Percentiles rank a stretch among this genome's conserved stretches.
phyloP scores from a whole-genome alignment of 371 early-diverging fungal genomes.

The Mortierella sp. region DNA sequence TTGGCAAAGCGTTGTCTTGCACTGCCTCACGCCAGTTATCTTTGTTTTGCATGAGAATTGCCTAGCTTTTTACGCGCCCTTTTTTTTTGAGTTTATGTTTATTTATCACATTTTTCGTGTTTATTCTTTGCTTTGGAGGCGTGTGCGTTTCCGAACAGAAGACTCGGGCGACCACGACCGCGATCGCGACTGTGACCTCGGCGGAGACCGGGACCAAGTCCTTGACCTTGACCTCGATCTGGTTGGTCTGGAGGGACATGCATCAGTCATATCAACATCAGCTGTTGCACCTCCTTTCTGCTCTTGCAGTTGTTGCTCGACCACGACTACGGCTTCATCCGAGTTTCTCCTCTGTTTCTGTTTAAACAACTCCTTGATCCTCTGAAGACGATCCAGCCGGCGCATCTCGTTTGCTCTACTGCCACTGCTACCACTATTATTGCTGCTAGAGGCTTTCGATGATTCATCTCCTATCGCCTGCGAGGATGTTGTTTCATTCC shows the following conservation, averaged over 20 bases:
- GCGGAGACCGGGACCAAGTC: conserved; percentile 12
- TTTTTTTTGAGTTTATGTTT: background rate
- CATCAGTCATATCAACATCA: background rate
- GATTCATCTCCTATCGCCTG: background rate
- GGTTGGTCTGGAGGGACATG: background rate
- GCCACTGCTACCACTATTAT: background rate
- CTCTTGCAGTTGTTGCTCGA: background rate
- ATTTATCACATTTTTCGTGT: background rate
- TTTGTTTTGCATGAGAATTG: background rate
- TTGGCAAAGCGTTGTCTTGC: background rate
- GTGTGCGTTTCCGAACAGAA: conserved; percentile 16
- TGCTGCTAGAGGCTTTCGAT: background rate
- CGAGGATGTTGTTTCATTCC: background rate
- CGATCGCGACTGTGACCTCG: conserved; percentile 23
- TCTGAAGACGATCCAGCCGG: conserved; percentile 38
- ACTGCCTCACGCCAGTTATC: background rate
- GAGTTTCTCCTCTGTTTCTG: conserved; percentile 24
- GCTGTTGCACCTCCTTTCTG: background rate
- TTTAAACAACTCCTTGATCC: conserved; percentile 37
- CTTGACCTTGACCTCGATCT: conserved; percentile 24
- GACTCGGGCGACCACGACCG: conserved; percentile 17
- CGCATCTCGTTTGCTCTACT: conserved; percentile 6
- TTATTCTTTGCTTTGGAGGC: background rate
- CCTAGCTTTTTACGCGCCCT: background rate
- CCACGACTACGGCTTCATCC: background rate